phyloP scores from a whole-genome alignment of 176 grass and related monocot genomes.

The Carex kokanica region DNA sequence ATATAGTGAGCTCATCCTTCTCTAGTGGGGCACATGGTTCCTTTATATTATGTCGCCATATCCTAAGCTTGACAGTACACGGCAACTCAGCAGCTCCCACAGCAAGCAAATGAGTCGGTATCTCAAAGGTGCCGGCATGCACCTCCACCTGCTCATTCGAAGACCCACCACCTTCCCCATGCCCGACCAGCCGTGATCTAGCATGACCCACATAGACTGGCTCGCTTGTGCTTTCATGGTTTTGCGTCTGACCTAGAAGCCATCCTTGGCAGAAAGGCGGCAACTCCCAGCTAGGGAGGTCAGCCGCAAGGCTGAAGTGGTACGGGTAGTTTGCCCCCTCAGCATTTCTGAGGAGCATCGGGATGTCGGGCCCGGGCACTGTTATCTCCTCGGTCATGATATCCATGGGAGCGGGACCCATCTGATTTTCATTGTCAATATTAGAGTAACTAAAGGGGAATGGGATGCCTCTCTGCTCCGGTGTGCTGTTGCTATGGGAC shows the following conservation, averaged over 20 bases:
- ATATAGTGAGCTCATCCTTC: conserved; percentile 59
- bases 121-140: conserved; percentile 57
- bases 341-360: conserved; percentile 73
- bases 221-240: conserved; percentile 20
- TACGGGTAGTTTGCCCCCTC: conserved; percentile 49
- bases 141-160: conserved; percentile 61
- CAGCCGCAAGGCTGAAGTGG: conserved; percentile 48
- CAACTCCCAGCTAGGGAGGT: conserved; percentile 74
- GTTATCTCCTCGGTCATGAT: conserved; percentile 61
- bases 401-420: conserved; percentile 60
- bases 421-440: conserved; percentile 45
- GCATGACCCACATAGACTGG: conserved; percentile 1
- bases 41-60: conserved; percentile 85
- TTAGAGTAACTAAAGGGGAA: conserved; percentile 31
- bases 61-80: conserved; percentile 95
- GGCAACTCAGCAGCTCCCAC: conserved; percentile 74
- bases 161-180: conserved; percentile 46
- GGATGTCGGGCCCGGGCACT: conserved; percentile 52
- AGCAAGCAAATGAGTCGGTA: conserved; percentile 59
- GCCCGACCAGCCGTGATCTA: conserved; percentile 22
- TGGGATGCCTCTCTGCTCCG: conserved; percentile 38
- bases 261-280: conserved; percentile 82
- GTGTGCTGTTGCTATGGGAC: neutral
- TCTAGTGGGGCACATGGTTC: conserved; percentile 46
- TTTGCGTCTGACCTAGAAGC: conserved; percentile 75